Conservation (phyloP, 208 protist species). For the Acanthamoeba healyi region DNA sequence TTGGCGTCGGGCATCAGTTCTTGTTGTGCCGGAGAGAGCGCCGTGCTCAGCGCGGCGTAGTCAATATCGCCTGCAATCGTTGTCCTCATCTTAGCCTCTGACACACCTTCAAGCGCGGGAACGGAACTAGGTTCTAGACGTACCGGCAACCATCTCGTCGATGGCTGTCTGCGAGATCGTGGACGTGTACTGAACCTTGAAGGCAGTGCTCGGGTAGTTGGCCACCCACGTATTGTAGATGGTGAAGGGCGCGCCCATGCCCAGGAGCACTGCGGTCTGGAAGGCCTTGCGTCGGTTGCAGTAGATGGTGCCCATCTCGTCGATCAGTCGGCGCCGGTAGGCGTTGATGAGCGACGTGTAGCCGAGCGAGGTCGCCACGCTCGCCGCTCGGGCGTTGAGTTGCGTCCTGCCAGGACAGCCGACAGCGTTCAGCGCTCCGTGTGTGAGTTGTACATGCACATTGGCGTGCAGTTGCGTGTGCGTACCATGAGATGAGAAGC, state of each 20-base stretch:
- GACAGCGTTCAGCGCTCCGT: neutral
- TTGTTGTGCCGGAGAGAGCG: neutral
- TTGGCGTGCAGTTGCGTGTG: neutral
- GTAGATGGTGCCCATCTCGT: constrained; percentile 41
- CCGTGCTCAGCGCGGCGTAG: neutral
- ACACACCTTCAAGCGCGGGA: too few species aligned
- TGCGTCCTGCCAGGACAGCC: neutral
- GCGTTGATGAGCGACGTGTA: constrained; percentile 8
- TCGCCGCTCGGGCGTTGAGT: neutral
- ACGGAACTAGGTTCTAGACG: too few species aligned
- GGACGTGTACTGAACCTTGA: constrained; percentile 16
- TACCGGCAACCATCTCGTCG: constrained; percentile 10
- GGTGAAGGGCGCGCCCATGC: constrained; percentile 3
- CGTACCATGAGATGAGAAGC: neutral
- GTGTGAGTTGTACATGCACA: neutral
- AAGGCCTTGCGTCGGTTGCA: constrained; percentile 19
- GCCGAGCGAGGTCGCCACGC: neutral
- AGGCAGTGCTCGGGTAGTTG: constrained; percentile 21
- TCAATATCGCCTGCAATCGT: constrained; percentile 10
- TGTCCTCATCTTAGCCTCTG: too few species aligned
- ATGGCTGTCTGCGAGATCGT: neutral
- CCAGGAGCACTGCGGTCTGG: constrained; percentile 21
- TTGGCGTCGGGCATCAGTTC: neutral
- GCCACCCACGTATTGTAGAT: constrained; percentile 17
- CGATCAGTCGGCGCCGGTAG: neutral